Percentiles rank a stretch among this genome's conserved stretches.
Conservation (phyloP, 805 yeast genomes). For the Metschnikowia baotianmanensis region DNA sequence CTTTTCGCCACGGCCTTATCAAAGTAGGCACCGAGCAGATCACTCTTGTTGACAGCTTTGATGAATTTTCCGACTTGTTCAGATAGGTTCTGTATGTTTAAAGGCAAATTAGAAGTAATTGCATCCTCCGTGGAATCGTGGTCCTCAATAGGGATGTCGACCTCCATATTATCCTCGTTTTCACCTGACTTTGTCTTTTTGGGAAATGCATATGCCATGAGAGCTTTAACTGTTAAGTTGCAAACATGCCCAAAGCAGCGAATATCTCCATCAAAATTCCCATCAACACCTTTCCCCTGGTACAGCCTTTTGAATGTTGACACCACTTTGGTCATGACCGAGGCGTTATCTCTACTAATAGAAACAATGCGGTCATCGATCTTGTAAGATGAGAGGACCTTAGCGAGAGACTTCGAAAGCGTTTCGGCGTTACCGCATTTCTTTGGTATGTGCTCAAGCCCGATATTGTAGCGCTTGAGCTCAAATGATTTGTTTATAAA, state of each 20-base stretch:
- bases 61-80: slow-evolving; percentile 3
- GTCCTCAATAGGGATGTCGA: neutral
- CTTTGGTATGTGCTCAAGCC: slow-evolving; percentile 6
- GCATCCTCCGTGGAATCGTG: neutral
- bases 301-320: too few species aligned
- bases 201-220: slow-evolving; percentile 8
- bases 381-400: slow-evolving; percentile 3
- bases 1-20: slow-evolving; percentile 5
- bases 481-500: slow-evolving; percentile 2
- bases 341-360: slow-evolving; percentile 4
- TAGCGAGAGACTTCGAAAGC: neutral
- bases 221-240: too few species aligned
- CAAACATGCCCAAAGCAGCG: too few species aligned
- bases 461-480: slow-evolving; percentile 6
- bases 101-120: neutral
- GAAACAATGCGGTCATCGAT: slow-evolving; percentile 8
- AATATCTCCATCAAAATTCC: too few species aligned
- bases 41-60: too few species aligned
- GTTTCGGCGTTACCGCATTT: slow-evolving; percentile 4
- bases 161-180: neutral
- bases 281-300: too few species aligned
- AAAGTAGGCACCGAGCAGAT: slow-evolving; percentile 2
- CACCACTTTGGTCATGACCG: too few species aligned
- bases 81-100: neutral
- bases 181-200: neutral